Conservation (phyloP, 306 rosid species). For the Adenanthera pavonina region DNA sequence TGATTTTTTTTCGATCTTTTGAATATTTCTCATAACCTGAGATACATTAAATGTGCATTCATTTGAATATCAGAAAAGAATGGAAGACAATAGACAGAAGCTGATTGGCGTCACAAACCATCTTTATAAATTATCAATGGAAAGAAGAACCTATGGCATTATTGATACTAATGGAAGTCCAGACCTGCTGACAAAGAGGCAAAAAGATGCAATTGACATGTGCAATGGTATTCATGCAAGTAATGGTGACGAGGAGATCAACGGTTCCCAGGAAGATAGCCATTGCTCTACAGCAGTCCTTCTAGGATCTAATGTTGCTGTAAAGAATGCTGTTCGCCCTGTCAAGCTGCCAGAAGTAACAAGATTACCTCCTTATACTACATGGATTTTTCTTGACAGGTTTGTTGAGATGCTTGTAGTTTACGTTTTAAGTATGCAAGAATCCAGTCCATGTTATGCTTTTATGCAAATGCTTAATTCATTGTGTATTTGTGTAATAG, state of each 20-base stretch:
- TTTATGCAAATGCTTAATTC: slow-evolving; percentile 9
- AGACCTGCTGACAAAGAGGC: slow-evolving; percentile 80
- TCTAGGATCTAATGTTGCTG: slow-evolving; percentile 89
- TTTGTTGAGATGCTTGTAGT: slow-evolving; percentile 42
- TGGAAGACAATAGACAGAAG: slow-evolving; percentile 84
- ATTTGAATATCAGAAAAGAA: slow-evolving; percentile 65
- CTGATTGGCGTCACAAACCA: slow-evolving; percentile 64
- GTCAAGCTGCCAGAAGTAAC: slow-evolving; percentile 78
- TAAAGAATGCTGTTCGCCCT: slow-evolving; percentile 91
- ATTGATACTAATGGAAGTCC: slow-evolving; percentile 46
- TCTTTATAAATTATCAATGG: slow-evolving; percentile 58
- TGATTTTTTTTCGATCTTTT: slow-evolving; percentile 22
- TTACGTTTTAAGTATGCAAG: slow-evolving; percentile 16
- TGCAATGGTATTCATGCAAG: slow-evolving; percentile 72
- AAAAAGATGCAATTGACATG: slow-evolving; percentile 83
- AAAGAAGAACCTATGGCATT: slow-evolving; percentile 51
- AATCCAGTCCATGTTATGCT: not conserved
- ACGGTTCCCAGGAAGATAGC: slow-evolving; percentile 68
- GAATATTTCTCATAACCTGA: not conserved
- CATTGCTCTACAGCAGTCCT: slow-evolving; percentile 90
- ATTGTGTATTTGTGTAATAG: slow-evolving; percentile 5
- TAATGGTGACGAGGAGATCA: slow-evolving; percentile 61
- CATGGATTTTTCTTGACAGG: slow-evolving; percentile 99
- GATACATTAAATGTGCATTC: not conserved
- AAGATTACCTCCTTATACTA: slow-evolving; percentile 94